phyloP scores from a whole-genome alignment of 2,329 filamentous ascomycete species.

The Dactylonectria estremocensis region DNA sequence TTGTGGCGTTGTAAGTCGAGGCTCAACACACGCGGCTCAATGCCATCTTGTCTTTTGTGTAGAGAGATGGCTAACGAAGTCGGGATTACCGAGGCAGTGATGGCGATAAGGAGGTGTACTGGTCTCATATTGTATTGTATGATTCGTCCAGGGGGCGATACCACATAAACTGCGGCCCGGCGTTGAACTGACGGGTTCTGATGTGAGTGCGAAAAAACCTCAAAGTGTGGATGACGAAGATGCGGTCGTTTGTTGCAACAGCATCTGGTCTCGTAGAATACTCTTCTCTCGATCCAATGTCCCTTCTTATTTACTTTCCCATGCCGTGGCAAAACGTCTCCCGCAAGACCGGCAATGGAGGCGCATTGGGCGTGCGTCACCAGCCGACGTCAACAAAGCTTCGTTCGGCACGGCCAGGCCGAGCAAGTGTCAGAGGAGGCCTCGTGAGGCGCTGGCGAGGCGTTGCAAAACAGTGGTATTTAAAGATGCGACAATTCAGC shows the following conservation, averaged over 20 bases:
- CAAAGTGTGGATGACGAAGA: background rate
- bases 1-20: constrained; percentile 58
- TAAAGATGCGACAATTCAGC: constrained; percentile 21
- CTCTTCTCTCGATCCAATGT: background rate
- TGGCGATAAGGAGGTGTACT: constrained; percentile 45
- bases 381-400: constrained; percentile 42
- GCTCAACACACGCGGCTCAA: constrained; percentile 61
- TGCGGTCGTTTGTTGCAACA: background rate
- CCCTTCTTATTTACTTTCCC: constrained; percentile 9
- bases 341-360: constrained; percentile 11
- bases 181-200: background rate
- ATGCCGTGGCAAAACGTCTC: constrained; percentile 22
- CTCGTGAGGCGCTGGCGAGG: constrained; percentile 11
- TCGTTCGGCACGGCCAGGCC: constrained; percentile 27
- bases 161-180: background rate
- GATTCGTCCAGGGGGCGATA: constrained; percentile 5
- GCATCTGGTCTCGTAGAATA: background rate
- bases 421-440: constrained; percentile 21
- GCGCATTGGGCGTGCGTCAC: constrained; percentile 39
- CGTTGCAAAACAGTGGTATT: constrained; percentile 2
- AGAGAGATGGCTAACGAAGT: constrained; percentile 48
- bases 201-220: background rate
- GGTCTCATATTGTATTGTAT: constrained; percentile 55
- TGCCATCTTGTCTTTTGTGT: constrained; percentile 48
- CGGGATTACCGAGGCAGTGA: constrained; percentile 45